Evolutionary conservation across 2,329 filamentous ascomycete species (phyloP).

Genomic region (Gliomastix tumulicola): DNA sequence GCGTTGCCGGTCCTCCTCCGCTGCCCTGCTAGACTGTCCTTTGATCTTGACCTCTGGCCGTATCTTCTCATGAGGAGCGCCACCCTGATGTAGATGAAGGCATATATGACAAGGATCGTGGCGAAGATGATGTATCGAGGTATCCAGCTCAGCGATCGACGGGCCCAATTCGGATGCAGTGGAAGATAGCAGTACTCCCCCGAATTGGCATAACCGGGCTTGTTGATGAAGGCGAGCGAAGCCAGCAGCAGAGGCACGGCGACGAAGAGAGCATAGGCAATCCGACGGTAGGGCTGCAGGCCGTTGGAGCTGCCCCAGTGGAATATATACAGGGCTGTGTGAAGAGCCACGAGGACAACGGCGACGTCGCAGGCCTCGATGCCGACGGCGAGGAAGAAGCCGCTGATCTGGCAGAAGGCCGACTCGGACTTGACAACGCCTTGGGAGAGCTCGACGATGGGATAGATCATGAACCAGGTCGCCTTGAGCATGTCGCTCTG

Average conservation of each 20-base stretch:
- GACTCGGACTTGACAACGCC: slow-evolving; percentile 44
- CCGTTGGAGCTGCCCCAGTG: slow-evolving; percentile 58
- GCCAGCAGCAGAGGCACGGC: slow-evolving; percentile 53
- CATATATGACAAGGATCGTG: slow-evolving; percentile 57
- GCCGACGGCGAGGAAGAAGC: slow-evolving; percentile 60
- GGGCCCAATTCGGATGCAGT: slow-evolving; percentile 60
- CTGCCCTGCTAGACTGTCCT: slow-evolving; percentile 22
- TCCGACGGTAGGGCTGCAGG: slow-evolving; percentile 59
- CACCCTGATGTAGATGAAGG: slow-evolving; percentile 65
- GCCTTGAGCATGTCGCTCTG: slow-evolving; percentile 66
- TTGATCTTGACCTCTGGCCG: too few species aligned
- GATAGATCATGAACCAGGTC: slow-evolving; percentile 60
- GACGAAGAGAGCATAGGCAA: slow-evolving; percentile 54
- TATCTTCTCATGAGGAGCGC: slow-evolving; percentile 33
- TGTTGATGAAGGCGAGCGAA: slow-evolving; percentile 55
- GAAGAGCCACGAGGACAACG: slow-evolving; percentile 65
- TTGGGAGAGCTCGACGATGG: slow-evolving; percentile 47
- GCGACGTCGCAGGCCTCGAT: slow-evolving; percentile 66
- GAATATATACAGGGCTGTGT: slow-evolving; percentile 67
- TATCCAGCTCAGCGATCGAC: slow-evolving; percentile 62
- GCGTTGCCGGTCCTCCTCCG: slow-evolving; percentile 7
- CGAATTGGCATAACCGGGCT: slow-evolving; percentile 50
- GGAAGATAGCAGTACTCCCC: slow-evolving; percentile 67
- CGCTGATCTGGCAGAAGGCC: slow-evolving; percentile 59
- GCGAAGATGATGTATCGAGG: slow-evolving; percentile 65